Conservation (phyloP, 306 rosid genomes). For the Cucumis sativus region Cucumber_9930_V3 NC_026656.2:8840001-8840500, state of each 20-base stretch:
- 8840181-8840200: background rate
- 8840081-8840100: background rate
- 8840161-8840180: background rate
- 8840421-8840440: slow-evolving; percentile 20
- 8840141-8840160: background rate
- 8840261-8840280: slow-evolving; percentile 37
- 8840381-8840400: slow-evolving; percentile 69
- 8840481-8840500: background rate
- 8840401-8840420: slow-evolving; percentile 74
- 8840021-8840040: slow-evolving; percentile 17
- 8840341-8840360: slow-evolving; percentile 43
- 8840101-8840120: background rate
- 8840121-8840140: background rate
- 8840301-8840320: slow-evolving; percentile 16
- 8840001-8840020: slow-evolving; percentile 21
- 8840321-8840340: slow-evolving; percentile 50
- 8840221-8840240: slow-evolving; percentile 17
- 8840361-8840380: slow-evolving; percentile 40
- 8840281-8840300: slow-evolving; percentile 32
- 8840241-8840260: slow-evolving; percentile 46
- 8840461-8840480: background rate
- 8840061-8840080: background rate
- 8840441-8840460: background rate
- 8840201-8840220: slow-evolving; percentile 1
- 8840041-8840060: background rate